phyloP scores from a whole-genome alignment of 768 basidiomycete genomes.

The Serendipita sp. region DNA sequence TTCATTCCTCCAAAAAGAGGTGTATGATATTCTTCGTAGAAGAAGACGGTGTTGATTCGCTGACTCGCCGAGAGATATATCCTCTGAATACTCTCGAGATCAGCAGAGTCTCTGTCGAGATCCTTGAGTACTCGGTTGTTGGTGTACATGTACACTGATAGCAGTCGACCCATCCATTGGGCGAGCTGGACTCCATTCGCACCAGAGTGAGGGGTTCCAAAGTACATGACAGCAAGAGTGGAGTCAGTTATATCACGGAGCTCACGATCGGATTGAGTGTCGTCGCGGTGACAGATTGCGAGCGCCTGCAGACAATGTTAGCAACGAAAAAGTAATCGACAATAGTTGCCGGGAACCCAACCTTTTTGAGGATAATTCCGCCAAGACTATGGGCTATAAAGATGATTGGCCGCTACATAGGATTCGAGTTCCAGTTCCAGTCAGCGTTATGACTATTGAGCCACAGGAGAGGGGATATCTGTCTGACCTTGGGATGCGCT shows the following conservation, averaged over 20 bases:
- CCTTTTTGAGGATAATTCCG: not conserved
- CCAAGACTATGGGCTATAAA: not conserved
- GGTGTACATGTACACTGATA: not conserved
- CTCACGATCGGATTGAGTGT: not conserved
- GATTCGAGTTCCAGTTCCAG: too few relatives aligned
- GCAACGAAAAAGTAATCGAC: not conserved
- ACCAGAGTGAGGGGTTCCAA: not conserved
- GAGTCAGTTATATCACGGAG: not conserved
- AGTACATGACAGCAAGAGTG: not conserved
- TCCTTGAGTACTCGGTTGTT: not conserved
- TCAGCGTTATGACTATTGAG: too few relatives aligned
- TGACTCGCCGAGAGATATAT: not conserved
- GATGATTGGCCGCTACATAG: not conserved
- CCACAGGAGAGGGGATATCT: not conserved
- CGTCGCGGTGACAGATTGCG: not conserved
- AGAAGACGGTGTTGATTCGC: not conserved
- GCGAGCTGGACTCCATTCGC: not conserved
- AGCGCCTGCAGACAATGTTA: not conserved
- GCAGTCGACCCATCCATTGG: not conserved
- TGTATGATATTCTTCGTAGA: not conserved
- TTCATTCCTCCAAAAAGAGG: not conserved
- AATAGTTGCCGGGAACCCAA: not conserved
- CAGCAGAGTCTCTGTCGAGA: not conserved
- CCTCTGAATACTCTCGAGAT: not conserved
- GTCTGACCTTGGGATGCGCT: not conserved